Evolutionary conservation across 1,139 yeast genomes (phyloP).

Genomic region (Kurtzmaniella quercitrusa): DNA sequence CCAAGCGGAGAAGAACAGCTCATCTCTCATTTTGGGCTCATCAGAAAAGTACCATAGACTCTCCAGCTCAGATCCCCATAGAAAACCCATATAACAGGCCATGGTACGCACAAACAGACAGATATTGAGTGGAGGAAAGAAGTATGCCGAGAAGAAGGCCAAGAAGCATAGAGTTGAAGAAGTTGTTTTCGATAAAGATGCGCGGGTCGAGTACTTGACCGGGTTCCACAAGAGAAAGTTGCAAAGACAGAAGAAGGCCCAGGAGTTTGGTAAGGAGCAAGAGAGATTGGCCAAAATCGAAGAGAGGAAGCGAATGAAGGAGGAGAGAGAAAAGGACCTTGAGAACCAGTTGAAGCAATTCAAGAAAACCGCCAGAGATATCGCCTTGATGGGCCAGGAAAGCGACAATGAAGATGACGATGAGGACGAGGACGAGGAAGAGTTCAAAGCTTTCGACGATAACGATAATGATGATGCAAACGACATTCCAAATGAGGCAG

Average conservation of each 20-base stretch:
- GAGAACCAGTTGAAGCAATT: slow-evolving; percentile 59
- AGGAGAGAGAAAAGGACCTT: slow-evolving; percentile 64
- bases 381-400: slow-evolving; percentile 28
- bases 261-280: slow-evolving; percentile 67
- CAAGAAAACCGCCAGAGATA: slow-evolving; percentile 49
- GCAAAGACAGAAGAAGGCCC: slow-evolving; percentile 83
- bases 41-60: neutral
- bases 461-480: slow-evolving; percentile 13
- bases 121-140: slow-evolving; percentile 82
- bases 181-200: slow-evolving; percentile 73
- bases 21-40: neutral
- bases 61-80: too few relatives aligned
- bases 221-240: slow-evolving; percentile 95
- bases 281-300: slow-evolving; percentile 71
- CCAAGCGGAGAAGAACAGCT: neutral
- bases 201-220: slow-evolving; percentile 76
- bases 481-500: slow-evolving; percentile 7
- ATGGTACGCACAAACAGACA: slow-evolving; percentile 55
- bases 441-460: slow-evolving; percentile 10
- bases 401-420: slow-evolving; percentile 32
- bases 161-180: slow-evolving; percentile 71
- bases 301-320: slow-evolving; percentile 65
- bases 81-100: too few relatives aligned
- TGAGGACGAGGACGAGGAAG: slow-evolving; percentile 17
- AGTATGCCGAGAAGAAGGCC: slow-evolving; percentile 63